phyloP scores from a whole-genome alignment of 331 rosid species.

The Rosa hybrid region DNA sequence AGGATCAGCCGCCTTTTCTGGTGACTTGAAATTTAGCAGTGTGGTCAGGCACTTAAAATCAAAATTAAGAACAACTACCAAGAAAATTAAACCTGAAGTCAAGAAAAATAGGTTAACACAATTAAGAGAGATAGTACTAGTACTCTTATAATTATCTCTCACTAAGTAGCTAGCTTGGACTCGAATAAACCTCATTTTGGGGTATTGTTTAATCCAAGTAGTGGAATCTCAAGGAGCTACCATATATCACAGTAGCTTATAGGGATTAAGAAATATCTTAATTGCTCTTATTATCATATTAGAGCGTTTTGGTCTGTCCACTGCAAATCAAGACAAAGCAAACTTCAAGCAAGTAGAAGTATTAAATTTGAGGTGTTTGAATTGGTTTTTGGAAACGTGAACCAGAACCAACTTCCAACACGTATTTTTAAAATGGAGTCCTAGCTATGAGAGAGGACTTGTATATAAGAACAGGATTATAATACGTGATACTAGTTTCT shows the following conservation, averaged over 20 bases:
- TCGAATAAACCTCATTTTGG: constrained; percentile 21
- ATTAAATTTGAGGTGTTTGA: constrained; percentile 40
- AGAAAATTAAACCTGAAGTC: constrained; percentile 45
- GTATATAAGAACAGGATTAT: constrained; percentile 25
- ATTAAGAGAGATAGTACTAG: neutral
- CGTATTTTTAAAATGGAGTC: constrained; percentile 37
- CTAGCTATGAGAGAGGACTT: constrained; percentile 26
- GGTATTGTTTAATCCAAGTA: constrained; percentile 34
- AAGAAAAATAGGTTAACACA: constrained; percentile 32
- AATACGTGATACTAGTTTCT: constrained; percentile 47
- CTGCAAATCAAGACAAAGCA: constrained; percentile 50
- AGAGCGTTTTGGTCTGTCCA: constrained; percentile 32
- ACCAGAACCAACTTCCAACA: constrained; percentile 68
- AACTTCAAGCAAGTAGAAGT: constrained; percentile 41
- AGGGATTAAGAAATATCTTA: constrained; percentile 49
- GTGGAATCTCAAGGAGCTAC: constrained; percentile 68
- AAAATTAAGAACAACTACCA: constrained; percentile 42
- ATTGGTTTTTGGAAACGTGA: constrained; percentile 64
- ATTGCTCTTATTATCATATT: constrained; percentile 27
- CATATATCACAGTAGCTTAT: constrained; percentile 25
- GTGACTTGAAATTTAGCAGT: constrained; percentile 51
- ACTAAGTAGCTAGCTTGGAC: constrained; percentile 19
- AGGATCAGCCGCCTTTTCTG: constrained; percentile 89
- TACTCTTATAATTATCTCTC: constrained; percentile 11
- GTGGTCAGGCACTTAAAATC: constrained; percentile 8